Conservation (phyloP, 2,329 filamentous ascomycete genomes). For the Calonectria pseudoreteaudii region DNA sequence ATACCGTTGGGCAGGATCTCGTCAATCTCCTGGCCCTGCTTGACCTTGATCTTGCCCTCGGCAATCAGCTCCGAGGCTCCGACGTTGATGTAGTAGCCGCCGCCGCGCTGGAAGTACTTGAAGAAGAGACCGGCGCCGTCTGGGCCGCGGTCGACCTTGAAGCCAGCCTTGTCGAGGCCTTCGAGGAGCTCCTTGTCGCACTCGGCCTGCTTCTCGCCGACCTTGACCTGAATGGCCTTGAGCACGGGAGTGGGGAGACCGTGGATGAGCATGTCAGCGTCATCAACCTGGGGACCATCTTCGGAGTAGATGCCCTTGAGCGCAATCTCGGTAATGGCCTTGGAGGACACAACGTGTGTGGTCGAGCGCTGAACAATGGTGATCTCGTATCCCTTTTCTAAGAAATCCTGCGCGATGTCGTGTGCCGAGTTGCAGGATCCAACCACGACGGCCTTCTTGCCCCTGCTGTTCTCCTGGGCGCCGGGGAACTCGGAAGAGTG, state of each 20-base stretch:
- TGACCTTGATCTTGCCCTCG: constrained; percentile 73
- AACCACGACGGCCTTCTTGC: constrained; percentile 73
- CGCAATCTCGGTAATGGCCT: constrained; percentile 62
- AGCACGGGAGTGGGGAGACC: constrained; percentile 69
- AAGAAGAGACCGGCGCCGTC: constrained; percentile 67
- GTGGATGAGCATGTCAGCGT: constrained; percentile 72
- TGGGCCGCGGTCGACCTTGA: constrained; percentile 69
- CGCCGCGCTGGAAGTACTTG: constrained; percentile 74
- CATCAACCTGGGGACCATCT: constrained; percentile 69
- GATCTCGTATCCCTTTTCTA: constrained; percentile 74
- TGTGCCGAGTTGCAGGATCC: constrained; percentile 77
- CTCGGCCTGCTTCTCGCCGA: constrained; percentile 47
- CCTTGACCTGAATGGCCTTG: constrained; percentile 67
- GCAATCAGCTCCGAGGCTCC: constrained; percentile 72
- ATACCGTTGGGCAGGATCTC: constrained; percentile 60
- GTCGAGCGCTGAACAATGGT: constrained; percentile 77
- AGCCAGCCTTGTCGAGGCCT: constrained; percentile 67
- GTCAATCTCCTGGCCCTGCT: constrained; percentile 67
- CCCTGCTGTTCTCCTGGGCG: constrained; percentile 57
- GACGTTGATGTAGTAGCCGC: constrained; percentile 79
- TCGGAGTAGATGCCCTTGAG: constrained; percentile 65
- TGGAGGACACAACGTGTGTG: constrained; percentile 72
- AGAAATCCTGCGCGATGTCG: constrained; percentile 76
- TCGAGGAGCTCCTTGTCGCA: constrained; percentile 54
- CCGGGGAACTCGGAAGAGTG: constrained; percentile 73